These are phyloP conservation scores for Rosa lucieae DNA, from an alignment of 306 rosid genomes.

Conservation along the genomic window DNA sequence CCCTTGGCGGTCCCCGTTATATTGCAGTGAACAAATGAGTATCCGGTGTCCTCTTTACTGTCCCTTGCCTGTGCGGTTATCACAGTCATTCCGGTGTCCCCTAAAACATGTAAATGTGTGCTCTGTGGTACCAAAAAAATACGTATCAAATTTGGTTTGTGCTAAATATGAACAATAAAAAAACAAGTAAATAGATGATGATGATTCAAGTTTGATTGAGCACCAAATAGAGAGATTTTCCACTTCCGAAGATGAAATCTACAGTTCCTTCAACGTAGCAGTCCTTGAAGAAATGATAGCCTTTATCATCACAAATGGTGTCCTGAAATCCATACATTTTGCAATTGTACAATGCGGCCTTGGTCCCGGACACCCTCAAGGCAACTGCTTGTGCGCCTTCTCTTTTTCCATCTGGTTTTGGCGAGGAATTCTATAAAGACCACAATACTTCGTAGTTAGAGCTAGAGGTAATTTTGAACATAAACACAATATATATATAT, in stretches of 20 bases:
- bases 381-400: slow-evolving; percentile 48
- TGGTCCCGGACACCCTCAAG: slow-evolving; percentile 38
- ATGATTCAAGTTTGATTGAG: neutral
- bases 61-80: slow-evolving; percentile 60
- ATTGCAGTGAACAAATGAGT: slow-evolving; percentile 53
- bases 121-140: slow-evolving; percentile 27
- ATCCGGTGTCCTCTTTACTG: slow-evolving; percentile 22
- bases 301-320: slow-evolving; percentile 51
- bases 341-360: slow-evolving; percentile 39
- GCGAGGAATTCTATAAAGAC: slow-evolving; percentile 38
- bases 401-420: slow-evolving; percentile 32
- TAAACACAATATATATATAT: neutral
- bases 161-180: neutral
- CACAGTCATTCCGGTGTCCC: slow-evolving; percentile 20
- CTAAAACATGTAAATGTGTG: slow-evolving; percentile 29
- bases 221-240: slow-evolving; percentile 48
- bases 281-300: slow-evolving; percentile 45
- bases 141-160: neutral
- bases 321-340: slow-evolving; percentile 47
- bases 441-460: neutral
- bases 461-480: neutral
- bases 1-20: slow-evolving; percentile 37
- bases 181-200: neutral
- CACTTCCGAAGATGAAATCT: slow-evolving; percentile 45
- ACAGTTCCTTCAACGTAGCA: slow-evolving; percentile 48